Percentiles rank a stretch among this genome's conserved stretches.
These are phyloP conservation scores for Dryadomyces quercivorus DNA, from an alignment of 2,329 filamentous ascomycete genomes.

Conservation along the genomic window DNA sequence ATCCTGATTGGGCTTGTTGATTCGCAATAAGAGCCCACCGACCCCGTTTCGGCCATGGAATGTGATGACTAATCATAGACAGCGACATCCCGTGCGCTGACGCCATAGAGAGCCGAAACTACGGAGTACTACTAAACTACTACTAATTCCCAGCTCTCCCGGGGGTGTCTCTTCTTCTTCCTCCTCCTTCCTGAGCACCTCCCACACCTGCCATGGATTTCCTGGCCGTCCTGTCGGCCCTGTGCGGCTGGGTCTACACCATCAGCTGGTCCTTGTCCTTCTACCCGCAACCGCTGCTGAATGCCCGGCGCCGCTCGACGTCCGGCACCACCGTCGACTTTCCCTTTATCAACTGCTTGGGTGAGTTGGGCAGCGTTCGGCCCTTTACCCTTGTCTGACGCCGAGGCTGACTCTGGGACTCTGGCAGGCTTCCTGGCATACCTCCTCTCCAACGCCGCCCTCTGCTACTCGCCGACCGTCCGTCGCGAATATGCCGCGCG, in stretches of 20 bases:
- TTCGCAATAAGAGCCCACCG: no score
- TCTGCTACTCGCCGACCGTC: constrained; percentile 70
- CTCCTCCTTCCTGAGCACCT: background rate
- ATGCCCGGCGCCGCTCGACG: constrained; percentile 65
- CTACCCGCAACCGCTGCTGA: constrained; percentile 80
- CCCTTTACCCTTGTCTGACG: background rate
- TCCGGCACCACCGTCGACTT: constrained; percentile 81
- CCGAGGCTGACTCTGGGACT: background rate
- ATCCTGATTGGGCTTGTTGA: no score
- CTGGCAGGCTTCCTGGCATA: constrained; percentile 60
- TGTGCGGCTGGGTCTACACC: constrained; percentile 67
- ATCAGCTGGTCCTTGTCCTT: constrained; percentile 77
- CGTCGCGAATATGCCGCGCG: constrained; percentile 73
- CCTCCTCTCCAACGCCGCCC: constrained; percentile 57
- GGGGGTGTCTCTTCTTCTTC: background rate
- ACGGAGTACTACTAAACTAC: no score
- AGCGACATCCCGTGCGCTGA: no score
- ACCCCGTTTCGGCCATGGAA: no score
- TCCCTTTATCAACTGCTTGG: constrained; percentile 58
- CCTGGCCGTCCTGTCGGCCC: constrained; percentile 36
- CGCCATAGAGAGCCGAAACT: no score
- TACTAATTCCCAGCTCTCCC: background rate
- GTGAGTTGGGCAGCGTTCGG: constrained; percentile 21
- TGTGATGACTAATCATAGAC: no score
- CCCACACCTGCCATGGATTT: constrained; percentile 15